Percentiles rank a stretch among this genome's conserved stretches.
Evolutionary conservation across 2,329 filamentous ascomycete species (phyloP).

Genomic region (Clarireedia sp.): DNA sequence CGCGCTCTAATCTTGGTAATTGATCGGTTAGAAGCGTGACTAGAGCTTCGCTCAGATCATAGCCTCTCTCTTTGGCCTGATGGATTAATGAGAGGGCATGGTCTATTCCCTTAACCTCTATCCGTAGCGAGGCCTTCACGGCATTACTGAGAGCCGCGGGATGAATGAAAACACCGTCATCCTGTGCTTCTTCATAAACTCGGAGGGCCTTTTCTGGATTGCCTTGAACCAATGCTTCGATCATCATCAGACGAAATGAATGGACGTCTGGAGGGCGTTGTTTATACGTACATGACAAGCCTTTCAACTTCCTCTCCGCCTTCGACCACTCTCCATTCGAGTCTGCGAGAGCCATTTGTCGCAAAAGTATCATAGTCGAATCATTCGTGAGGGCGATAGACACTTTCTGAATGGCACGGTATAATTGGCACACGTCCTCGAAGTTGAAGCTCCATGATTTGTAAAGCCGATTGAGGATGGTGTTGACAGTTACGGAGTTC

Average conservation of each 20-base stretch:
- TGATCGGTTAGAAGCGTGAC: slow-evolving; percentile 22
- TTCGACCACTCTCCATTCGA: not conserved
- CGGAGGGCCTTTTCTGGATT: slow-evolving; percentile 16
- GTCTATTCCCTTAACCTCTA: slow-evolving; percentile 9
- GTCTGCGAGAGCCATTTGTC: slow-evolving; percentile 13
- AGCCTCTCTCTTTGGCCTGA: slow-evolving; percentile 16
- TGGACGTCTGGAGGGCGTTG: slow-evolving; percentile 2
- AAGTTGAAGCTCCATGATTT: slow-evolving; percentile 21
- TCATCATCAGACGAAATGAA: slow-evolving; percentile 17
- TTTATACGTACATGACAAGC: not conserved
- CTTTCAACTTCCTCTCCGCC: slow-evolving; percentile 3
- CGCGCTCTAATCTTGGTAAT: slow-evolving; percentile 10
- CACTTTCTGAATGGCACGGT: slow-evolving; percentile 10
- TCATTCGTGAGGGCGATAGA: slow-evolving; percentile 7
- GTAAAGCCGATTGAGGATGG: slow-evolving; percentile 23
- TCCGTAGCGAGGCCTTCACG: slow-evolving; percentile 22
- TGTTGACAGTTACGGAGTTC: slow-evolving; percentile 24
- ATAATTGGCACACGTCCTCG: slow-evolving; percentile 19
- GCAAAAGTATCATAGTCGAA: slow-evolving; percentile 18
- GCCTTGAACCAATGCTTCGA: slow-evolving; percentile 13
- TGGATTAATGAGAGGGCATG: slow-evolving; percentile 19
- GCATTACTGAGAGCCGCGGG: slow-evolving; percentile 15
- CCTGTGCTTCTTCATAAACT: slow-evolving; percentile 21
- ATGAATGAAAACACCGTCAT: slow-evolving; percentile 6
- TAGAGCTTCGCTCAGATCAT: slow-evolving; percentile 17